Evolutionary conservation across 176 grass and related monocot genomes (phyloP).

Genomic region (Zea mays): DNA sequence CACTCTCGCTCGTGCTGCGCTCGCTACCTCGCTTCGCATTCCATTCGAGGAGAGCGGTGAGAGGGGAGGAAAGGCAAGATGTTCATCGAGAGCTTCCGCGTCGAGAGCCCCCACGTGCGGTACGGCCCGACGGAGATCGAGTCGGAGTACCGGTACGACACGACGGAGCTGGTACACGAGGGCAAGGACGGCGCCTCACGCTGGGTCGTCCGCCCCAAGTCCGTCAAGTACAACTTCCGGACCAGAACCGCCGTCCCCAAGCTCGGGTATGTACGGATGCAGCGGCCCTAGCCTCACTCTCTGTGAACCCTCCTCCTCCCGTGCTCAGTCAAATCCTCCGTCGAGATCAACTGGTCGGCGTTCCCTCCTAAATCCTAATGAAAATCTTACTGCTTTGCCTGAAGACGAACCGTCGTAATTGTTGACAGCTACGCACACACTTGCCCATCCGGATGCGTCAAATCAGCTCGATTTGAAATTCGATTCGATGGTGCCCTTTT

Average conservation of each 20-base stretch:
- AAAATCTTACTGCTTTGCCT: slow-evolving; percentile 13
- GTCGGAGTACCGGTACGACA: slow-evolving; percentile 87
- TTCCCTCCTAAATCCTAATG: background rate
- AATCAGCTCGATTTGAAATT: background rate
- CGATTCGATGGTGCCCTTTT: background rate
- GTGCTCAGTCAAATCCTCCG: background rate
- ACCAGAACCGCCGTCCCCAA: slow-evolving; percentile 74
- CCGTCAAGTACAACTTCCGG: slow-evolving; percentile 83
- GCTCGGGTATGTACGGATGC: slow-evolving; percentile 57
- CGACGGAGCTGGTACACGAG: slow-evolving; percentile 93
- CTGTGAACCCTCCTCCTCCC: too few species aligned
- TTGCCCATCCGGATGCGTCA: background rate
- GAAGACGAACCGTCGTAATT: background rate
- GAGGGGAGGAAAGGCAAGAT: slow-evolving; percentile 37
- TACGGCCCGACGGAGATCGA: slow-evolving; percentile 78
- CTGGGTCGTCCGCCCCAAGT: slow-evolving; percentile 83
- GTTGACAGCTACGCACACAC: slow-evolving; percentile 1
- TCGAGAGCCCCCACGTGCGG: slow-evolving; percentile 82
- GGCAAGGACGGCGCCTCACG: slow-evolving; percentile 62
- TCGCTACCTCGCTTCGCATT: background rate
- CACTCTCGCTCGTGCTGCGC: too few species aligned
- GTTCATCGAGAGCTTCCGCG: slow-evolving; percentile 96
- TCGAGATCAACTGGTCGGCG: background rate
- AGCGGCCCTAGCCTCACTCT: background rate
- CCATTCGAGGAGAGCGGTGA: background rate